A percentile compares a stretch with the other conserved stretches of the same genome.
These are phyloP conservation scores for Solanum hybrid DNA, from an alignment of 305 asterid species.

Conservation along the genomic window DNA sequence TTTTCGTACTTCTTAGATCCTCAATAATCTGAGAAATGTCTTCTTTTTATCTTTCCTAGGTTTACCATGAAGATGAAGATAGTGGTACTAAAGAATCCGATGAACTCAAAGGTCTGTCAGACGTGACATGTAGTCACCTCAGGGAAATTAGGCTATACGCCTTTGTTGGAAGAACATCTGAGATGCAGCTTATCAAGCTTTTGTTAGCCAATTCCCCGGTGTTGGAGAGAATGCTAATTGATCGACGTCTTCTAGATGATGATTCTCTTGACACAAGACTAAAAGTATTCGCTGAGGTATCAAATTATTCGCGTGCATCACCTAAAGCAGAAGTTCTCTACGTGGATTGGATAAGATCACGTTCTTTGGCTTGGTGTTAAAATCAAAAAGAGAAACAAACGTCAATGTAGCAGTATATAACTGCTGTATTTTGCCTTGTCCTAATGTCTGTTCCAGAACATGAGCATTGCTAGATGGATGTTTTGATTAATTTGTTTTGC, in stretches of 20 bases:
- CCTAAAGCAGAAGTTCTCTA: not conserved
- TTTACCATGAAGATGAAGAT: not conserved
- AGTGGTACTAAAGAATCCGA: not conserved
- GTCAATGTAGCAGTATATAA: not conserved
- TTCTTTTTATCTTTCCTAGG: not conserved
- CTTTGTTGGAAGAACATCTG: not conserved
- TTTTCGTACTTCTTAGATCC: not conserved
- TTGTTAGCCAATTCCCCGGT: conserved; percentile 11
- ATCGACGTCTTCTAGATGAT: not conserved
- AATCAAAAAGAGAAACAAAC: not conserved
- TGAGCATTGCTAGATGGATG: not conserved
- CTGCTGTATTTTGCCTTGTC: not conserved
- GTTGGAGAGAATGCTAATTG: conserved; percentile 8
- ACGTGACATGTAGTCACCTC: conserved; percentile 3
- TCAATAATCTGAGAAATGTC: not conserved
- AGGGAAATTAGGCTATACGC: not conserved
- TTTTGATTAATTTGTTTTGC: not conserved
- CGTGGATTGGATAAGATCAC: not conserved
- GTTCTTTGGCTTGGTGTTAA: not conserved
- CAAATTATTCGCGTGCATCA: not conserved
- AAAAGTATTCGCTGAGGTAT: not conserved
- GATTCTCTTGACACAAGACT: not conserved
- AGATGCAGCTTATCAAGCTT: conserved; percentile 12
- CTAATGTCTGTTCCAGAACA: not conserved
- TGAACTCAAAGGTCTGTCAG: not conserved